phyloP scores from a whole-genome alignment of 2,329 filamentous ascomycete species.

The Venturiaceae sp. region DNA sequence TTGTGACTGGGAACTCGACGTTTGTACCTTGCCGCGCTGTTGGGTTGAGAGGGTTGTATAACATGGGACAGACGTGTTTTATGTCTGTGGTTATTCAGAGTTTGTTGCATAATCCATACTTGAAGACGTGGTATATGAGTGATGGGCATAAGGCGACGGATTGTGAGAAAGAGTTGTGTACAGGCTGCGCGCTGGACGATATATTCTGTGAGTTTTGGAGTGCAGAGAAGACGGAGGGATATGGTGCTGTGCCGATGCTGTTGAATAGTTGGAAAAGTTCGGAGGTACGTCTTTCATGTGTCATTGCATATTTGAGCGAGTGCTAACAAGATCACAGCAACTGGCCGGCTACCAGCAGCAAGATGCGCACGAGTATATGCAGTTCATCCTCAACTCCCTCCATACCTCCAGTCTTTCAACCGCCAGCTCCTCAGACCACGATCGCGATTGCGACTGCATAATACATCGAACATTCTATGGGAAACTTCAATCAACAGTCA shows the following conservation, averaged over 20 bases:
- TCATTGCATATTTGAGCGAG: constrained; percentile 33
- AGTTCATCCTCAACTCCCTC: constrained; percentile 86
- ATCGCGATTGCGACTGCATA: constrained; percentile 65
- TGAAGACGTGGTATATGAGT: constrained; percentile 84
- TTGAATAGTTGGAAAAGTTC: constrained; percentile 85
- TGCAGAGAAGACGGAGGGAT: constrained; percentile 76
- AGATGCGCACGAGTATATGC: constrained; percentile 95
- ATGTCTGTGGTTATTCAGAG: constrained; percentile 94
- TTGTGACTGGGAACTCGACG: constrained; percentile 68
- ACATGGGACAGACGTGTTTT: constrained; percentile 97
- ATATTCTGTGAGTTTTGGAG: constrained; percentile 55
- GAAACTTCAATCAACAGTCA: constrained; percentile 81
- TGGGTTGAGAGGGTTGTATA: constrained; percentile 86
- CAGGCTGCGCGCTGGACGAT: constrained; percentile 52
- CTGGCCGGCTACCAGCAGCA: constrained; percentile 85
- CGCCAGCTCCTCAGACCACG: constrained; percentile 37
- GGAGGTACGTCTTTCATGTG: constrained; percentile 35
- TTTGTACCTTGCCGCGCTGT: constrained; percentile 75
- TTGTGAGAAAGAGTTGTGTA: constrained; percentile 47
- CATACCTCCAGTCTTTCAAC: constrained; percentile 36
- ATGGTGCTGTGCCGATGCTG: constrained; percentile 81
- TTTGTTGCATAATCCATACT: constrained; percentile 84
- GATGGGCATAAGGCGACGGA: constrained; percentile 71
- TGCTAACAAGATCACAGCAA: constrained; percentile 16
- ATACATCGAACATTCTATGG: constrained; percentile 94